These are phyloP conservation scores for Scheffersomyces quercinus DNA, from an alignment of 1,139 yeast species.

Conservation along the genomic window DNA sequence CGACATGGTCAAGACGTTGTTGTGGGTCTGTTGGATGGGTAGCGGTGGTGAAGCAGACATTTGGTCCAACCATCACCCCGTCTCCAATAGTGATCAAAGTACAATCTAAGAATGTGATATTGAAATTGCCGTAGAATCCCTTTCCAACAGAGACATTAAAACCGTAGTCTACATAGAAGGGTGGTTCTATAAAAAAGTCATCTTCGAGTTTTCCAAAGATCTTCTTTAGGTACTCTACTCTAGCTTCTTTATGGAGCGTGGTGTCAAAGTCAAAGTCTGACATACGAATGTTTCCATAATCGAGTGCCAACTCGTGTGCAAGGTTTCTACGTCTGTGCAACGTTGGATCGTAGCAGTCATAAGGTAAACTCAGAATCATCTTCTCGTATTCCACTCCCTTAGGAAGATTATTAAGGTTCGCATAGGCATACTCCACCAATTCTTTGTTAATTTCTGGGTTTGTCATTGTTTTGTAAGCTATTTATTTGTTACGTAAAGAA, in stretches of 20 bases:
- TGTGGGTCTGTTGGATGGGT: constrained; percentile 61
- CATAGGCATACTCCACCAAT: constrained; percentile 42
- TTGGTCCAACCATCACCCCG: constrained; percentile 62
- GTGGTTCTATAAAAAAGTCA: constrained; percentile 48
- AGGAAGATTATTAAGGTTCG: constrained; percentile 44
- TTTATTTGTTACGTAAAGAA: too few relatives aligned
- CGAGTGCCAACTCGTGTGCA: constrained; percentile 35
- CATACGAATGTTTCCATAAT: constrained; percentile 40
- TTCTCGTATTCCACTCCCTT: constrained; percentile 43
- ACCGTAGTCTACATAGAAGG: constrained; percentile 61
- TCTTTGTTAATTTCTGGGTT: constrained; percentile 28
- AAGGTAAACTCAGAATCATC: constrained; percentile 37
- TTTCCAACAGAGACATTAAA: constrained; percentile 53
- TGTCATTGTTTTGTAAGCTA: constrained; percentile 1
- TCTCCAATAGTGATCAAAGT: constrained; percentile 64
- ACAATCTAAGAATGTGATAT: constrained; percentile 57
- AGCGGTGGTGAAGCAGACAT: constrained; percentile 60
- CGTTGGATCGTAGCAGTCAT: constrained; percentile 32
- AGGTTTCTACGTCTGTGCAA: constrained; percentile 24
- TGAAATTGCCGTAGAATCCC: constrained; percentile 55
- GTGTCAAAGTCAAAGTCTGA: constrained; percentile 33
- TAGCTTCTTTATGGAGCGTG: constrained; percentile 32
- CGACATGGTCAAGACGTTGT: constrained; percentile 45
- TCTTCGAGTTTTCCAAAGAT: constrained; percentile 49
- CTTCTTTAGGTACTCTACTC: constrained; percentile 32